Evolutionary conservation across 768 basidiomycete species (phyloP).

Genomic region (Rhizopogon vesiculosus): DNA sequence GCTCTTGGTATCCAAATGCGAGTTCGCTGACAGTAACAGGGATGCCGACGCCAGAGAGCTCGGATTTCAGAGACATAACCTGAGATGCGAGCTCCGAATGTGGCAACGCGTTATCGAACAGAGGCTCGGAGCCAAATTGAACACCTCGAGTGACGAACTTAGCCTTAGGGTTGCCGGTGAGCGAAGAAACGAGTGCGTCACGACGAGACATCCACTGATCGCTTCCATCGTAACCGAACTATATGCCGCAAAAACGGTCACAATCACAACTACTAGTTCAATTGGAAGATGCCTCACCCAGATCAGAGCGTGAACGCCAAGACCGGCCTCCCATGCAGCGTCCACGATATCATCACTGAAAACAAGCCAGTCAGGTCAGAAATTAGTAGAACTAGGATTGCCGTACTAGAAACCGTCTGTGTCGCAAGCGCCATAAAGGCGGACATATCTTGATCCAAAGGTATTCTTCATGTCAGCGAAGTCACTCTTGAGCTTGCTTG

Average conservation of each 20-base stretch:
- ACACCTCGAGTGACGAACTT: slow-evolving; percentile 61
- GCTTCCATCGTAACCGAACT: slow-evolving; percentile 35
- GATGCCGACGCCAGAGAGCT: slow-evolving; percentile 48
- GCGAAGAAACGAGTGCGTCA: slow-evolving; percentile 43
- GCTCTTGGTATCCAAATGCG: slow-evolving; percentile 54
- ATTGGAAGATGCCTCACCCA: slow-evolving; percentile 44
- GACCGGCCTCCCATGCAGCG: slow-evolving; percentile 62
- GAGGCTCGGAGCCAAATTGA: slow-evolving; percentile 70
- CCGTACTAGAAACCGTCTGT: slow-evolving; percentile 33
- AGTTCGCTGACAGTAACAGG: slow-evolving; percentile 68
- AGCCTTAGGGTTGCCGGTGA: slow-evolving; percentile 58
- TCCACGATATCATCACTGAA: slow-evolving; percentile 54
- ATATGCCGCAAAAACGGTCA: not conserved
- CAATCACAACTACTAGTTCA: not conserved
- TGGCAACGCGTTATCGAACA: slow-evolving; percentile 53
- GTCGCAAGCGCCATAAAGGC: slow-evolving; percentile 40
- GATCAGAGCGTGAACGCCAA: slow-evolving; percentile 71
- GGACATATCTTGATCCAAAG: slow-evolving; percentile 65
- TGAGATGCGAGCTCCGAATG: slow-evolving; percentile 46
- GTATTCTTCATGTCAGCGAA: slow-evolving; percentile 55
- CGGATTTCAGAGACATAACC: slow-evolving; percentile 44
- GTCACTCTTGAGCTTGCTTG: slow-evolving; percentile 42
- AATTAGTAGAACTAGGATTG: not conserved
- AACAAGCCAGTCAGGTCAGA: slow-evolving; percentile 11
- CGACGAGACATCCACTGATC: slow-evolving; percentile 52